These are phyloP conservation scores for Eurotiales sp. DNA, from an alignment of 2,329 filamentous ascomycete species.

Conservation along the genomic window DNA sequence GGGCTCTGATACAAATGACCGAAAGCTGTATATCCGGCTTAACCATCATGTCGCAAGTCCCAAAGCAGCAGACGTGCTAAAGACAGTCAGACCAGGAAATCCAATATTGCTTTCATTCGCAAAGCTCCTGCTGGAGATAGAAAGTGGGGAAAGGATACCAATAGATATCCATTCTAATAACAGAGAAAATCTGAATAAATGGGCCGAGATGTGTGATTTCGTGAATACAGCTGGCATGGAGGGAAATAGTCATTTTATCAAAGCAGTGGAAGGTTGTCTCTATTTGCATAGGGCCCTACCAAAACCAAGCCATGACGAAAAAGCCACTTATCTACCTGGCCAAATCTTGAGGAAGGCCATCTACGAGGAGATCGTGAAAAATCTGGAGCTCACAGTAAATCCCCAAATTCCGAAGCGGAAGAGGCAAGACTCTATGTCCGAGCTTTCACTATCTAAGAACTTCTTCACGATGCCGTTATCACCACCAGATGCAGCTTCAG, in stretches of 20 bases:
- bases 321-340: neutral
- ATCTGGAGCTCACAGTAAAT: neutral
- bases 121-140: neutral
- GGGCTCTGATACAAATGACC: neutral
- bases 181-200: neutral
- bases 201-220: constrained; percentile 2
- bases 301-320: neutral
- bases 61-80: neutral
- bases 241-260: neutral
- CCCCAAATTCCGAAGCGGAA: neutral
- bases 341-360: neutral
- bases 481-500: neutral
- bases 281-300: constrained; percentile 1
- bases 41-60: neutral
- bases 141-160: neutral
- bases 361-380: neutral
- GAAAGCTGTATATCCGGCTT: neutral
- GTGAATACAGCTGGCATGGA: neutral
- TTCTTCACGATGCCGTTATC: no score
- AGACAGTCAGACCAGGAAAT: neutral
- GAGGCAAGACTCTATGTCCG: neutral
- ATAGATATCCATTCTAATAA: neutral
- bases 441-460: neutral
- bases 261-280: neutral
- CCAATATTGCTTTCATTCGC: neutral